phyloP scores from a whole-genome alignment of 192 early-diverging fungal genomes.

The Rhizophagus sp. region DNA sequence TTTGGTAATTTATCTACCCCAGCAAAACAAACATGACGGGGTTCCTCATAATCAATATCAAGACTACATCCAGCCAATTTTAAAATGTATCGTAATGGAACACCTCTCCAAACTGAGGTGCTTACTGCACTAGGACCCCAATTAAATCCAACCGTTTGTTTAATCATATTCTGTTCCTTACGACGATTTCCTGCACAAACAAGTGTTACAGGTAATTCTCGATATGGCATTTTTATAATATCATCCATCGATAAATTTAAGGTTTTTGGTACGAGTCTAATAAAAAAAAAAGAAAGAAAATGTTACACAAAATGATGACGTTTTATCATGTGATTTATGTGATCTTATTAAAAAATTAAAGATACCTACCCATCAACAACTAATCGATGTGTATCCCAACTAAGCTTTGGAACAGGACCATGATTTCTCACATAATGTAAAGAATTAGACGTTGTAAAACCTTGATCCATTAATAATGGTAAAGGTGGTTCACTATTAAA shows the following conservation, averaged over 20 bases:
- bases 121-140: slow-evolving; percentile 59
- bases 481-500: slow-evolving; percentile 60
- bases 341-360: too few relatives aligned
- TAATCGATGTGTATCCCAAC: slow-evolving; percentile 42
- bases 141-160: slow-evolving; percentile 59
- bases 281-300: too few relatives aligned
- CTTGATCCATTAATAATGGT: slow-evolving; percentile 43
- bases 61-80: slow-evolving; percentile 37
- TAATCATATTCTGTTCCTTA: slow-evolving; percentile 68
- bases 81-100: slow-evolving; percentile 53
- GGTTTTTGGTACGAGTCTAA: slow-evolving; percentile 48
- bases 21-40: slow-evolving; percentile 53
- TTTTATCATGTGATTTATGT: too few relatives aligned
- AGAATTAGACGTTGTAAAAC: slow-evolving; percentile 54
- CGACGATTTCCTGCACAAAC: slow-evolving; percentile 69
- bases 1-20: slow-evolving; percentile 63
- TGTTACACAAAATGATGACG: not conserved
- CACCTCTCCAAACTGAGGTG: slow-evolving; percentile 63
- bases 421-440: slow-evolving; percentile 73
- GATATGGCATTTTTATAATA: slow-evolving; percentile 43
- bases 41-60: slow-evolving; percentile 23
- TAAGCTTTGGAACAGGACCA: slow-evolving; percentile 61
- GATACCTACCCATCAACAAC: slow-evolving; percentile 44
- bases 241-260: slow-evolving; percentile 55
- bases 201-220: slow-evolving; percentile 59